Percentiles rank a stretch among this genome's conserved stretches.
These are phyloP conservation scores for Cladophialophora bantiana DNA, from an alignment of 2,329 filamentous ascomycete species.

Conservation along the genomic window DNA sequence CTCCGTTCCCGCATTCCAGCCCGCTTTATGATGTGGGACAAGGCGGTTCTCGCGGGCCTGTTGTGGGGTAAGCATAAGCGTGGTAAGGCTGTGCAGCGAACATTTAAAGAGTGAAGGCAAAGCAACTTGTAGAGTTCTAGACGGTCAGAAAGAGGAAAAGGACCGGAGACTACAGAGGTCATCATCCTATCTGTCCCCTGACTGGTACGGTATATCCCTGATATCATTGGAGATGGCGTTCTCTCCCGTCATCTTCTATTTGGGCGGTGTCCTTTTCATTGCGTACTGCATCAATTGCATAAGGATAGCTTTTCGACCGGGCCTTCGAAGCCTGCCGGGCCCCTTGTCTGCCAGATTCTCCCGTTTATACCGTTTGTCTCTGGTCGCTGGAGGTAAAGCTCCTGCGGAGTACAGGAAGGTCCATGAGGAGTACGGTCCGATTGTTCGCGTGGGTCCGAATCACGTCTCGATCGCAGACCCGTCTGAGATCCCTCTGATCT, in stretches of 20 bases:
- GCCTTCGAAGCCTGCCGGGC: slow-evolving; percentile 59
- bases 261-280: neutral
- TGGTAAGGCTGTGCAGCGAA: neutral
- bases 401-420: slow-evolving; percentile 9
- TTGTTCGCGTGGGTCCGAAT: slow-evolving; percentile 31
- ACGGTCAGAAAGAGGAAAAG: neutral
- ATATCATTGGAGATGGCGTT: neutral
- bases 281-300: neutral
- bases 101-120: neutral
- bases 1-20: neutral
- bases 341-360: slow-evolving; percentile 71
- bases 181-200: neutral
- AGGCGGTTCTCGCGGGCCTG: neutral
- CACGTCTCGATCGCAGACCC: slow-evolving; percentile 31
- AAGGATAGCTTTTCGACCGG: slow-evolving; percentile 3
- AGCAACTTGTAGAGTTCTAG: neutral
- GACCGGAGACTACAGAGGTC: neutral
- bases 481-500: slow-evolving; percentile 29
- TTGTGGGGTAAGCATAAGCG: neutral
- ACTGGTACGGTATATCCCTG: no score
- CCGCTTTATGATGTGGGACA: neutral
- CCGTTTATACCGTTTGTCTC: slow-evolving; percentile 72
- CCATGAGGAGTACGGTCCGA: slow-evolving; percentile 26
- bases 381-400: slow-evolving; percentile 10
- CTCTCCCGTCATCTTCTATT: neutral